Percentiles rank a stretch among this genome's conserved stretches.
Evolutionary conservation across 2,329 filamentous ascomycete genomes (phyloP).

Genomic region (Sphaerulina musiva): DNA sequence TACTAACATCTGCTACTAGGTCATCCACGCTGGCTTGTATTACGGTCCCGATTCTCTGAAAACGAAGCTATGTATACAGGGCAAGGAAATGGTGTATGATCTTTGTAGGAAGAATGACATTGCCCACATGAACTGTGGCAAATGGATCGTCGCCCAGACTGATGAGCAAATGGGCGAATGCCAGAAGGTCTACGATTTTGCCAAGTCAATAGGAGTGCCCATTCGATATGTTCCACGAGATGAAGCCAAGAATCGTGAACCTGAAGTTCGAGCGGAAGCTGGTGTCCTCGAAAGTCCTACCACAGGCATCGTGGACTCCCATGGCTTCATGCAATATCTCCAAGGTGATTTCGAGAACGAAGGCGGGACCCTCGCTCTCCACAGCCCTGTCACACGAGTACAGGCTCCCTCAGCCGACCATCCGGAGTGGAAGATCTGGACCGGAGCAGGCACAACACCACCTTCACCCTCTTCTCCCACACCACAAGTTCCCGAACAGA

Average conservation of each 20-base stretch:
- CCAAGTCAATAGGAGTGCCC: constrained; percentile 56
- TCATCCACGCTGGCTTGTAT: constrained; percentile 93
- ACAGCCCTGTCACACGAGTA: constrained; percentile 58
- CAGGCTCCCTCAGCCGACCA: constrained; percentile 44
- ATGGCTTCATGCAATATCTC: constrained; percentile 75
- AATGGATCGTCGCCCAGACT: constrained; percentile 92
- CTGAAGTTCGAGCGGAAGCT: constrained; percentile 62
- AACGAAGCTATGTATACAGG: constrained; percentile 71
- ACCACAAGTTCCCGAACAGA: constrained; percentile 25
- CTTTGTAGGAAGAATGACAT: constrained; percentile 65
- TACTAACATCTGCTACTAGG: constrained; percentile 43
- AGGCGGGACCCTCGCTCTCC: constrained; percentile 67
- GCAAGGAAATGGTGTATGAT: constrained; percentile 69
- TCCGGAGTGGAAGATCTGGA: constrained; percentile 64
- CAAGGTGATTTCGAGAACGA: constrained; percentile 68
- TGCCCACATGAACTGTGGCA: constrained; percentile 68
- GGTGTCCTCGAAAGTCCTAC: constrained; percentile 77
- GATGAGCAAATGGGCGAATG: constrained; percentile 58
- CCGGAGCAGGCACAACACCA: constrained; percentile 25
- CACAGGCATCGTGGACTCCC: constrained; percentile 86
- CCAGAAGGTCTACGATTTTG: constrained; percentile 52
- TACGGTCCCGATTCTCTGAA: constrained; percentile 74
- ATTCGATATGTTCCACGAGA: constrained; percentile 60
- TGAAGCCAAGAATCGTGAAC: constrained; percentile 62
- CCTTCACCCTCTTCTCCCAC: constrained; percentile 21